Evolutionary conservation across 2,329 filamentous ascomycete genomes (phyloP), one percentile per base, ranked within the genome.

Genomic region (Cercospora citrullina): DNA sequence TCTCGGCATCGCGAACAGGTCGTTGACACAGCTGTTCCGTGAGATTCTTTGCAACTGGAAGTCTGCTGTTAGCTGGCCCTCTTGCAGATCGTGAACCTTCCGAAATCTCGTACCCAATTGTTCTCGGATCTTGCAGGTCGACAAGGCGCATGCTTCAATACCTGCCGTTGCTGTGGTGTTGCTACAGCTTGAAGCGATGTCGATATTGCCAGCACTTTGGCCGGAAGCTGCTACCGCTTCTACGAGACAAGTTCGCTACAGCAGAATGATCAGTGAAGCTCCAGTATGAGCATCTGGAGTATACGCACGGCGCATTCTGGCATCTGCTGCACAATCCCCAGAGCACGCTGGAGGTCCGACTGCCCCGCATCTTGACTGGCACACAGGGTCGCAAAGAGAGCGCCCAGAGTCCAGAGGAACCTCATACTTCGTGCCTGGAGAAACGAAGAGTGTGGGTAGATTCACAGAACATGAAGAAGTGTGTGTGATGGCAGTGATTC

Each of bases 31-130:
- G 14, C 14, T 57, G 60, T 62, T 70, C 68, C 9, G 68, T 70
- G n/a, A 71, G 33, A 28, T 70, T 72, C 63, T 72, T 72, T 31
- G 70, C 53, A 51, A 68, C 69, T 71, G 45, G 12, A 4, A 23
- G 3, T 18, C 30, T 18, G 28, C 5, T 59, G 48, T 69, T 30
- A 69, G 64, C 21, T 48, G 51, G 7, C 2, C n/a, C 26, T 55
- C 23, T 16, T 28, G 39, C 7, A 60, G 23, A 26, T 4, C 39
- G 4, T 39, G 58, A 10, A 16, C 23, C n/a, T 16, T 14, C 8
- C 8, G 18, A 18, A 14, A 18, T 51, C n/a, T 30, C 69, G 26
- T 66, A 71, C 69, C 65, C 60, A 72, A 31, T 30, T 69, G 68
- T 55, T 72, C 57, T 36, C 68, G 64, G 7, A 70, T 55, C 10